A percentile compares a stretch with the other conserved stretches of the same genome.
These are phyloP conservation scores for Trichoderma sp. DNA, from an alignment of 2,329 filamentous ascomycete species.

Conservation along the genomic window DNA sequence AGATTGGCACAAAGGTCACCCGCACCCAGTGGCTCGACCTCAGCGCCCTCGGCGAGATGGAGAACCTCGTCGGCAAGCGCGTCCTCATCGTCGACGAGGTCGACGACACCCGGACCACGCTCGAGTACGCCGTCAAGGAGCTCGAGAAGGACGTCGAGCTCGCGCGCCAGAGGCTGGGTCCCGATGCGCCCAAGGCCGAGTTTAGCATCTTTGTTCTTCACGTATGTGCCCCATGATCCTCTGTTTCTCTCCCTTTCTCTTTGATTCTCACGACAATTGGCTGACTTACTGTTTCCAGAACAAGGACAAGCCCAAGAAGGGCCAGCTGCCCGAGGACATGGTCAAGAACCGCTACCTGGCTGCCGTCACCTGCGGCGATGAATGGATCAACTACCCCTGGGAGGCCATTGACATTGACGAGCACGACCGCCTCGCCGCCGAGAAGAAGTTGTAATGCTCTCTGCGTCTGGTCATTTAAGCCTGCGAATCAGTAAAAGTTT, in stretches of 20 bases:
- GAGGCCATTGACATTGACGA: constrained; percentile 92
- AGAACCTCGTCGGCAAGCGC: constrained; percentile 86
- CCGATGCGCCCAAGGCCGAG: constrained; percentile 68
- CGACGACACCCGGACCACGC: constrained; percentile 89
- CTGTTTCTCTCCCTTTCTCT: neutral
- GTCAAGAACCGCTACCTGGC: constrained; percentile 77
- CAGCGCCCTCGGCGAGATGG: constrained; percentile 77
- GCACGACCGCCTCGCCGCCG: constrained; percentile 77
- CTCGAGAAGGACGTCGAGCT: constrained; percentile 90
- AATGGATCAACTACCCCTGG: constrained; percentile 99
- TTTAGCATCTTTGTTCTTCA: constrained; percentile 97
- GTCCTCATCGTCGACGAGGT: constrained; percentile 94
- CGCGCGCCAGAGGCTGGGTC: constrained; percentile 73
- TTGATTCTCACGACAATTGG: neutral
- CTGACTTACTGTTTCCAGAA: constrained; percentile 58
- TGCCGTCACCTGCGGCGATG: constrained; percentile 84
- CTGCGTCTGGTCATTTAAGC: neutral
- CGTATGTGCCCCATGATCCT: constrained; percentile 50
- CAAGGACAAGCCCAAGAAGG: constrained; percentile 98
- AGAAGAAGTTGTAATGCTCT: constrained; percentile 37
- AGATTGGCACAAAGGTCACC: constrained; percentile 88
- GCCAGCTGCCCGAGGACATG: constrained; percentile 76
- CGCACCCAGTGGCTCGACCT: constrained; percentile 98
- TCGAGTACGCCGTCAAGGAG: constrained; percentile 92
- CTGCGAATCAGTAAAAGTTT: constrained; percentile 14